Percentiles rank a stretch among this genome's conserved stretches.
Conservation (phyloP, 2,329 filamentous ascomycete species). For the Trichoderma endophyticum region DNA sequence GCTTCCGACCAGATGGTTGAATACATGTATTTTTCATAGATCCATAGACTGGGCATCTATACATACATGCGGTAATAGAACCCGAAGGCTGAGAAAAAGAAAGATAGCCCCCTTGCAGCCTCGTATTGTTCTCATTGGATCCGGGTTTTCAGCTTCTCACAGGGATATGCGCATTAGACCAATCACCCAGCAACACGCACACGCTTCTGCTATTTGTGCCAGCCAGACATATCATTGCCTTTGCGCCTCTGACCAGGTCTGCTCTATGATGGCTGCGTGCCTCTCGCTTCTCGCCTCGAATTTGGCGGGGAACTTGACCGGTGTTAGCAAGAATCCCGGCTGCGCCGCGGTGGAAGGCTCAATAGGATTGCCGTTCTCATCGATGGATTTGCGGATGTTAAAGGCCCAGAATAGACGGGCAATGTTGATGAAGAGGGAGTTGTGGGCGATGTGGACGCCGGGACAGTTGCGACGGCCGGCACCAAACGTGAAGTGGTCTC, state of each 20-base stretch:
- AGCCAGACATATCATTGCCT: not conserved
- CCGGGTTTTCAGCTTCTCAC: not conserved
- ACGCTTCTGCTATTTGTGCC: not conserved
- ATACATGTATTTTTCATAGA: not conserved
- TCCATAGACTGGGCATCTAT: not conserved
- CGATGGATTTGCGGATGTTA: slow-evolving; percentile 28
- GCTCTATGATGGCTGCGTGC: slow-evolving; percentile 7
- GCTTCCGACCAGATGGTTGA: not conserved
- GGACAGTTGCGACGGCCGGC: slow-evolving; percentile 56
- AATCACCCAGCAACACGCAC: not conserved
- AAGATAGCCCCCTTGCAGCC: not conserved
- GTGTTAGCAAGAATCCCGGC: slow-evolving; percentile 11
- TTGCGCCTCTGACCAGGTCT: slow-evolving; percentile 6
- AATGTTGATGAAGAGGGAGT: slow-evolving; percentile 45
- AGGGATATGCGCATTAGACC: not conserved
- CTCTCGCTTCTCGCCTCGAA: slow-evolving; percentile 3
- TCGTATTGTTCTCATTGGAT: not conserved
- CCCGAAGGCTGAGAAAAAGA: not conserved
- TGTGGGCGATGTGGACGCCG: slow-evolving; percentile 53
- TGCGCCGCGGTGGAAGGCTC: slow-evolving; percentile 8
- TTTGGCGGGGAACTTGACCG: slow-evolving; percentile 3
- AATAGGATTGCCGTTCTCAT: slow-evolving; percentile 4
- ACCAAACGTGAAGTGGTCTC: slow-evolving; percentile 55
- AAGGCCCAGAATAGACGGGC: slow-evolving; percentile 49
- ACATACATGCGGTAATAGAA: not conserved